These are phyloP conservation scores for Epichloe amarillans DNA, from an alignment of 2,329 filamentous ascomycete species.

Conservation along the genomic window DNA sequence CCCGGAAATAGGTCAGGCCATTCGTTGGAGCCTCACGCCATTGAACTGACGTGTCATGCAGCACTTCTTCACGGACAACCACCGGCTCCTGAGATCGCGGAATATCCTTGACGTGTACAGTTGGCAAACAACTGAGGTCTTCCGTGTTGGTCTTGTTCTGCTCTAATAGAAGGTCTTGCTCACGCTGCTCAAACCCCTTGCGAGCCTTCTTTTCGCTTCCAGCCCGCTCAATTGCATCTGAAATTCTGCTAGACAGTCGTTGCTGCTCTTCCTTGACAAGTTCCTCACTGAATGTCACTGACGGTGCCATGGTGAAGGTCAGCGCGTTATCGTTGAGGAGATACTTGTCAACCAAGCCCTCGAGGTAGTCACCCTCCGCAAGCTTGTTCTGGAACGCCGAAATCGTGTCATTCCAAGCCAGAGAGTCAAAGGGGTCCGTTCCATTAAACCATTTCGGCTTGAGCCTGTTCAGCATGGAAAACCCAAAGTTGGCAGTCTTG, in stretches of 20 bases:
- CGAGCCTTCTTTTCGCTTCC: conserved; percentile 60
- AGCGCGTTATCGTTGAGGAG: conserved; percentile 75
- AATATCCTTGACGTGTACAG: conserved; percentile 80
- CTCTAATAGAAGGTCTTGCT: conserved; percentile 66
- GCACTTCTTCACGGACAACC: conserved; percentile 47
- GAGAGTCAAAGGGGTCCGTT: conserved; percentile 76
- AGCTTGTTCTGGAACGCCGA: conserved; percentile 67
- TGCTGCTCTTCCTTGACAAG: conserved; percentile 64
- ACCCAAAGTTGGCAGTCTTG: conserved; percentile 91
- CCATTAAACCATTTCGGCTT: conserved; percentile 94
- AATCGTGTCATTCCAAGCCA: conserved; percentile 86
- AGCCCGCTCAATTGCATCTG: conserved; percentile 52
- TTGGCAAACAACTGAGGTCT: conserved; percentile 77
- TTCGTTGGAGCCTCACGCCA: conserved; percentile 93
- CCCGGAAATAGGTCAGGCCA: conserved; percentile 89
- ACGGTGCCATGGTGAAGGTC: conserved; percentile 90
- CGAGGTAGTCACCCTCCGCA: conserved; percentile 65
- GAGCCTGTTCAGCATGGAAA: conserved; percentile 76
- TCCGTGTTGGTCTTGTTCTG: conserved; percentile 76
- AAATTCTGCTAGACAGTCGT: conserved; percentile 62
- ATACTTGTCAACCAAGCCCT: conserved; percentile 78
- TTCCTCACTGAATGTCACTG: conserved; percentile 58
- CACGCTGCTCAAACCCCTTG: conserved; percentile 59
- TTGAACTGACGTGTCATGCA: conserved; percentile 58
- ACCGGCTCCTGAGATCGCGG: conserved; percentile 57